Conservation (phyloP, 225 moss, liverwort and hornwort genomes). For the Lunularia cruciata region DNA sequence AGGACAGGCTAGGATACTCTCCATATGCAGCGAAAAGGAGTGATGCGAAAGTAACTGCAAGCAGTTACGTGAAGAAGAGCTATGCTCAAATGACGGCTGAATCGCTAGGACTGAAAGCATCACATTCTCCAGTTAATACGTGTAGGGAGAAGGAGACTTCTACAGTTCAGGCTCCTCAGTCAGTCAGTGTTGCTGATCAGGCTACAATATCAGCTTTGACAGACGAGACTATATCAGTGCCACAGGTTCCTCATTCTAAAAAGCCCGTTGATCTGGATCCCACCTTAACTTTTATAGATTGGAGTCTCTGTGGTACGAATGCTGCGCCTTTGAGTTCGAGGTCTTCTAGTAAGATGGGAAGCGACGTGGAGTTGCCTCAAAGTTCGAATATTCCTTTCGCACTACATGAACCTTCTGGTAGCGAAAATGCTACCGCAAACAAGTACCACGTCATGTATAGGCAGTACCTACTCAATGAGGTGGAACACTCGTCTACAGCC, state of each 20-base stretch:
- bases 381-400: constrained; percentile 1
- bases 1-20: constrained; percentile 34
- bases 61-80: constrained; percentile 30
- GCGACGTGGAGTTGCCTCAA: background rate
- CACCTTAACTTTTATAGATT: constrained; percentile 43
- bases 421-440: constrained; percentile 29
- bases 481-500: constrained; percentile 23
- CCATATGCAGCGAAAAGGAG: constrained; percentile 21
- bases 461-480: constrained; percentile 37
- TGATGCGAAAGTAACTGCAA: constrained; percentile 22
- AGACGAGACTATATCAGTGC: background rate
- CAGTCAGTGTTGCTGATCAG: background rate
- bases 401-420: constrained; percentile 1
- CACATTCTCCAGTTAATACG: constrained; percentile 10
- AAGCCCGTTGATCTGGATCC: constrained; percentile 31
- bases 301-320: constrained; percentile 1
- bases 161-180: background rate
- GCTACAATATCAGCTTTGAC: background rate
- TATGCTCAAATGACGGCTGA: constrained; percentile 41
- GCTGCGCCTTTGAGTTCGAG: constrained; percentile 1
- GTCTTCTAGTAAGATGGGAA: background rate
- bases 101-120: constrained; percentile 14
- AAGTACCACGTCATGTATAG: constrained; percentile 49
- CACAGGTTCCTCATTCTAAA: background rate
- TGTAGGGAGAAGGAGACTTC: constrained; percentile 13